Conservation (phyloP, 2,329 filamentous ascomycete species). For the Intubia oerlemansii region DNA sequence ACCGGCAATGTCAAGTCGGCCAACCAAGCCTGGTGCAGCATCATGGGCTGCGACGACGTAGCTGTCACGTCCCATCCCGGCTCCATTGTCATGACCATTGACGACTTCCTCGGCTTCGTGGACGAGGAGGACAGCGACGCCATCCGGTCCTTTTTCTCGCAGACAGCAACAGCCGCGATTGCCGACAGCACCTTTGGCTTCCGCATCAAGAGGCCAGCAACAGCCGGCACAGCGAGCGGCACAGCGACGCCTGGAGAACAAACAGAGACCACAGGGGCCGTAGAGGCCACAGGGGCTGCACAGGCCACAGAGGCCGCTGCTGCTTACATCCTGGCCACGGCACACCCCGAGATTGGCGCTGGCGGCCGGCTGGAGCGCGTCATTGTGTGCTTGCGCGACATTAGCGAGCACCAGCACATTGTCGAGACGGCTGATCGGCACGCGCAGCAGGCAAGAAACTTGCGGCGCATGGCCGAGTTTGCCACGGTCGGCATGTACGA, state of each 20-base stretch:
- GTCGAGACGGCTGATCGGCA: constrained; percentile 25
- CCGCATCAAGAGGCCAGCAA: constrained; percentile 16
- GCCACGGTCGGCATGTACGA: constrained; percentile 34
- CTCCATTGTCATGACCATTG: constrained; percentile 1
- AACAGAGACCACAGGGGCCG: no score
- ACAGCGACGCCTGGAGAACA: no score
- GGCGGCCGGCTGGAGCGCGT: constrained; percentile 23
- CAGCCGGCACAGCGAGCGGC: neutral
- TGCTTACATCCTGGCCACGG: constrained; percentile 23
- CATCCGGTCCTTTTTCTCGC: constrained; percentile 20
- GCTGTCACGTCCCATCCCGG: constrained; percentile 3
- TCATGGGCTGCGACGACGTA: constrained; percentile 25
- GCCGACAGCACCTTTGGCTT: constrained; percentile 24
- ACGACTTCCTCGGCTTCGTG: constrained; percentile 20
- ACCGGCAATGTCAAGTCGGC: constrained; percentile 46
- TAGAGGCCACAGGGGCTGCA: constrained; percentile 10
- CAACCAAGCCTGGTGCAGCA: constrained; percentile 43
- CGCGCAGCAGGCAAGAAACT: constrained; percentile 28
- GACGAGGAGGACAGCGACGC: constrained; percentile 23
- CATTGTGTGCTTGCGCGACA: constrained; percentile 27
- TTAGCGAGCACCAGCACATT: constrained; percentile 26
- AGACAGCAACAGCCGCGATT: constrained; percentile 17
- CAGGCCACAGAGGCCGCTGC: neutral
- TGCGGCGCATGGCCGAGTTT: constrained; percentile 31
- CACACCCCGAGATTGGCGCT: constrained; percentile 22